Percentiles rank a stretch among this genome's conserved stretches.
phyloP scores from a whole-genome alignment of 495 filamentous ascomycete species.

The Chaetomium cochliodes region DNA sequence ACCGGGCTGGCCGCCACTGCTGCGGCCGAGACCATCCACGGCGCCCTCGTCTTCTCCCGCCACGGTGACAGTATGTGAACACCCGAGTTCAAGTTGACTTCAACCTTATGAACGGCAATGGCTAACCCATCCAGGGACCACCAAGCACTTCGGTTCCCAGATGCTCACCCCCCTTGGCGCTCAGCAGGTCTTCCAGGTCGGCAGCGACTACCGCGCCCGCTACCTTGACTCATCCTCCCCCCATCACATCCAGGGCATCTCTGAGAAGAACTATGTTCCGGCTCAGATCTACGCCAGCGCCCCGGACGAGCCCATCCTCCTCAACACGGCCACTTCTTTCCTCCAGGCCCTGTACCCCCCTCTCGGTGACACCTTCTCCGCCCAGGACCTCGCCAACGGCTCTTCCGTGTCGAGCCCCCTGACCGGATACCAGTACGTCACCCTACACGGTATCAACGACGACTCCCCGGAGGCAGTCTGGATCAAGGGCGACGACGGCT shows the following conservation, averaged over 20 bases:
- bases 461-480: conserved; percentile 28
- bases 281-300: conserved; percentile 29
- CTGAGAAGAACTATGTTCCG: conserved; percentile 22
- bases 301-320: conserved; percentile 26
- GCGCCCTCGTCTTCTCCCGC: conserved; percentile 26
- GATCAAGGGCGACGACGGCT: conserved; percentile 29
- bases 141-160: conserved; percentile 28
- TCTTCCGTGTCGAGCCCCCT: conserved; percentile 21
- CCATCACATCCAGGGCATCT: conserved; percentile 27
- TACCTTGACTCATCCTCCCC: conserved; percentile 23
- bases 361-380: conserved; percentile 12
- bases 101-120: not conserved
- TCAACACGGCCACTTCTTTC: conserved; percentile 29
- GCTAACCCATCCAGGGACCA: conserved; percentile 20
- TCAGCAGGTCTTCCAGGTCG: conserved; percentile 23
- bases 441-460: conserved; percentile 24
- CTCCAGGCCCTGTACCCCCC: conserved; percentile 32
- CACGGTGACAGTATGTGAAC: conserved; percentile 27
- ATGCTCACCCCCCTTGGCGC: conserved; percentile 25
- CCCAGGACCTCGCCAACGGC: conserved; percentile 27
- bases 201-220: conserved; percentile 24
- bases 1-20: conserved; percentile 46
- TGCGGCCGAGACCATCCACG: conserved; percentile 27
- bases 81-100: not conserved
- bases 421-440: conserved; percentile 30